Base-by-base conservation (phyloP, 2,329 filamentous ascomycete genomes). In the Venturia asperata region DNA sequence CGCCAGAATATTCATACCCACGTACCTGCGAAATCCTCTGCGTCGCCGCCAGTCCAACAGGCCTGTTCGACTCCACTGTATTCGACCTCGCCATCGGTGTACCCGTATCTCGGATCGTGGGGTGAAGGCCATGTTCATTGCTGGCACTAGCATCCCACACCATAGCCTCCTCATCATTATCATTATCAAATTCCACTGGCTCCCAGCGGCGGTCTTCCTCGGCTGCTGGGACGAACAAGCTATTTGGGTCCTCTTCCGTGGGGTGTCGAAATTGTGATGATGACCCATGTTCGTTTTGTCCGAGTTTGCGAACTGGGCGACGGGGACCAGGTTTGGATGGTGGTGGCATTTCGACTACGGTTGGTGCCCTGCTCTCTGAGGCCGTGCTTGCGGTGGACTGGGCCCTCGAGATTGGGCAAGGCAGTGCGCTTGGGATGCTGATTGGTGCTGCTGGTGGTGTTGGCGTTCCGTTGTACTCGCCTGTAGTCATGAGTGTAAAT, bases 401-500 rank as follows among this genome's bases (percentile, higher is more conserved):
- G 63, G 61, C 63, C 45, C 62, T 47, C 4, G 61, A 41, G 13
- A 61, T 27, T 17, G 37, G 19, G 7, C 1, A 61, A 37, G 52
- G 30, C 17, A 17, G 30, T 37, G 52, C 52, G n/a, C 17, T 65
- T 47, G 15, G 52, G 17, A 84, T 79, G 17, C 82, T 80, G 19
- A 83, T 82, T 2, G 81, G 81, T 41, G 79, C 70, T 24, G 74
- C 70, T 42, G 74, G 72, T 17, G 69, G 68, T 37, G 66, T 70
- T 69, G 34, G 71, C 5, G 73, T 70, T 19, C 74, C 78, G 37
- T 73, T 76, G 68, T 78, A 77, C 64, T 91, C 88, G 17, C 89
- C 90, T 10, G 89, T 85, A 0, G 90, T 93, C 89, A 92, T 92
- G 67, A 93, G 82, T 55, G 91, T 88, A 70, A 92, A 92, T 68